phyloP scores from a whole-genome alignment of 176 grass and related monocot species.

The Oryza punctata region DNA sequence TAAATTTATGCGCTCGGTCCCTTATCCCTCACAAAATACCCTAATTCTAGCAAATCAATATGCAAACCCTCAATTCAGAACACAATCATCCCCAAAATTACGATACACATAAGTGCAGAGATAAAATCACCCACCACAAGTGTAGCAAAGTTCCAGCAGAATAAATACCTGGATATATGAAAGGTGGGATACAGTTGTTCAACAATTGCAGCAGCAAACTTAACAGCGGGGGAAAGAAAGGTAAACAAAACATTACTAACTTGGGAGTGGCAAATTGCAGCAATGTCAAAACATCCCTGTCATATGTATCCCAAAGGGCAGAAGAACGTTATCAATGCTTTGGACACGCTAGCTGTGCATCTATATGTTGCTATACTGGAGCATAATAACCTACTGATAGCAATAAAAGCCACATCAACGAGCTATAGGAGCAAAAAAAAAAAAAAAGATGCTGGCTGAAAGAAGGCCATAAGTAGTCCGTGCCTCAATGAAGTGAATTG shows the following conservation, averaged over 20 bases:
- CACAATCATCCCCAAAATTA: neutral
- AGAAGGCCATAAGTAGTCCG: neutral
- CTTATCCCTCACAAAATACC: neutral
- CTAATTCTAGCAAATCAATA: neutral
- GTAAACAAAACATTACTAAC: no score
- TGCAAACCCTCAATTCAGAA: neutral
- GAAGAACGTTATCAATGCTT: no score
- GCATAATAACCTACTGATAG: no score
- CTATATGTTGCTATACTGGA: no score
- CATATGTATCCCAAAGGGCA: no score
- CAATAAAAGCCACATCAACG: slow-evolving; percentile 16
- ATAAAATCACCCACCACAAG: neutral
- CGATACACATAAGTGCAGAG: neutral
- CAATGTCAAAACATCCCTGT: no score
- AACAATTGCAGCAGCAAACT: no score
- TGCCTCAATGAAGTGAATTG: slow-evolving; percentile 12
- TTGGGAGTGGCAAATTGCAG: no score
- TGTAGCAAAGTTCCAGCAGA: neutral
- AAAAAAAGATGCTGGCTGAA: neutral
- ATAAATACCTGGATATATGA: neutral
- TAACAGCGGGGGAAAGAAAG: no score
- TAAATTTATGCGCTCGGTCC: neutral
- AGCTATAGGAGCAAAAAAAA: neutral
- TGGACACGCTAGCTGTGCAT: no score
- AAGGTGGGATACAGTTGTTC: neutral